These are phyloP conservation scores for Plasmodium gaboni DNA, from an alignment of 169 alveolate species.

Conservation along the genomic window DNA sequence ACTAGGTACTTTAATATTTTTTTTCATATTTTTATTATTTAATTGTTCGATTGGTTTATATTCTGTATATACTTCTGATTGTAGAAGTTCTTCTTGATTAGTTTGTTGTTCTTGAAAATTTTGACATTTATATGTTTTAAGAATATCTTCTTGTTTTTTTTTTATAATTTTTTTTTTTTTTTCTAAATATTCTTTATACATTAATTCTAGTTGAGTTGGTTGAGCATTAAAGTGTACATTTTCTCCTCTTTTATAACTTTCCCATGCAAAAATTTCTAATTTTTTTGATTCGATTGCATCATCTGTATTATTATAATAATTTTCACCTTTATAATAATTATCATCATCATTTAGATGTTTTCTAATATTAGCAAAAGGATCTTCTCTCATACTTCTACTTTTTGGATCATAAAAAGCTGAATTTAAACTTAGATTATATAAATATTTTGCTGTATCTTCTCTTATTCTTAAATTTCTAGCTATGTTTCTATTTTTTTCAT, in stretches of 20 bases:
- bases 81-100: conserved; percentile 45
- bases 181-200: conserved; percentile 81
- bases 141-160: conserved; percentile 76
- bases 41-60: conserved; percentile 54
- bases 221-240: conserved; percentile 88
- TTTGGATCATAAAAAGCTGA: conserved; percentile 98
- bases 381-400: conserved; percentile 96
- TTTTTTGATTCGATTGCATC: conserved; percentile 87
- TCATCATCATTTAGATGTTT: conserved; percentile 76
- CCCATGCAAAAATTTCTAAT: conserved; percentile 92
- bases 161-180: conserved; percentile 78
- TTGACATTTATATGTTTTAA: conserved; percentile 79
- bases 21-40: background rate
- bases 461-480: conserved; percentile 95
- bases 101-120: conserved; percentile 4
- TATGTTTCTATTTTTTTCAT: conserved; percentile 88
- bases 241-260: conserved; percentile 89
- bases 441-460: conserved; percentile 97
- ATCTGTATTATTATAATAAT: conserved; percentile 86
- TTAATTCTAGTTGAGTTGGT: conserved; percentile 88
- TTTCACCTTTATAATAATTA: conserved; percentile 91
- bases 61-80: conserved; percentile 71
- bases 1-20: conserved; percentile 74
- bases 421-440: conserved; percentile 94
- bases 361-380: conserved; percentile 86